These are phyloP conservation scores for Penicillium sp. DNA, from an alignment of 2,329 filamentous ascomycete species.

Conservation along the genomic window DNA sequence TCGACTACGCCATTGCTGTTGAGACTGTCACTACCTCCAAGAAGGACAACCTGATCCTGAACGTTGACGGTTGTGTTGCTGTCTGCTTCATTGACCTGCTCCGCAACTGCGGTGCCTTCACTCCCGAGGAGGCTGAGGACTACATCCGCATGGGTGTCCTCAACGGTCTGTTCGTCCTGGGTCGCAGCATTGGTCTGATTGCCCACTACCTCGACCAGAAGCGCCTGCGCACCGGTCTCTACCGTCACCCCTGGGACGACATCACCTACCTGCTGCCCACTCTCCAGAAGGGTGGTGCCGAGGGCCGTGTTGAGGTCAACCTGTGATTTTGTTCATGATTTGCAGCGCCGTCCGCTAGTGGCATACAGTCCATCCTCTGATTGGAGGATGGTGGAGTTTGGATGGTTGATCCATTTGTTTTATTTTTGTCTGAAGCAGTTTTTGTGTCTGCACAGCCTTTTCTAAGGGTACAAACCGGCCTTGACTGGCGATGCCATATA, in stretches of 20 bases:
- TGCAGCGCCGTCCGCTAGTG: constrained; percentile 30
- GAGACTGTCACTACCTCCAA: constrained; percentile 98
- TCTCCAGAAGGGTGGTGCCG: constrained; percentile 70
- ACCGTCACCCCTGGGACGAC: constrained; percentile 99
- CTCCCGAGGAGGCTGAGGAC: constrained; percentile 92
- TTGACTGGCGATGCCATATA: constrained; percentile 24
- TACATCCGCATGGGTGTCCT: constrained; percentile 99
- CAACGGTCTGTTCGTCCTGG: constrained; percentile 98
- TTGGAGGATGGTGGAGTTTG: constrained; percentile 38
- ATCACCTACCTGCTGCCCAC: constrained; percentile 92
- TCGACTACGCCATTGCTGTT: constrained; percentile 97
- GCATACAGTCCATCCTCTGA: constrained; percentile 35
- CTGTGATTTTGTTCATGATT: constrained; percentile 53
- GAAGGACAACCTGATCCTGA: constrained; percentile 99
- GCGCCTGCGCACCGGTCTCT: constrained; percentile 95
- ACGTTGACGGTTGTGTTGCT: constrained; percentile 96
- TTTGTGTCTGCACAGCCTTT: constrained; percentile 19
- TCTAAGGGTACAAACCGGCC: constrained; percentile 30
- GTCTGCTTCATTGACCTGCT: constrained; percentile 98
- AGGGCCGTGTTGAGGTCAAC: constrained; percentile 88
- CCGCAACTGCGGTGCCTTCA: constrained; percentile 97
- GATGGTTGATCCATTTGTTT: constrained; percentile 34
- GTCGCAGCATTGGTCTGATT: constrained; percentile 97
- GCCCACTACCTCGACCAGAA: constrained; percentile 99
- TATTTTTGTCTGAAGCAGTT: constrained; percentile 21